Evolutionary conservation across 192 early-diverging fungal species (phyloP).

Genomic region (Coemansia sp.): DNA sequence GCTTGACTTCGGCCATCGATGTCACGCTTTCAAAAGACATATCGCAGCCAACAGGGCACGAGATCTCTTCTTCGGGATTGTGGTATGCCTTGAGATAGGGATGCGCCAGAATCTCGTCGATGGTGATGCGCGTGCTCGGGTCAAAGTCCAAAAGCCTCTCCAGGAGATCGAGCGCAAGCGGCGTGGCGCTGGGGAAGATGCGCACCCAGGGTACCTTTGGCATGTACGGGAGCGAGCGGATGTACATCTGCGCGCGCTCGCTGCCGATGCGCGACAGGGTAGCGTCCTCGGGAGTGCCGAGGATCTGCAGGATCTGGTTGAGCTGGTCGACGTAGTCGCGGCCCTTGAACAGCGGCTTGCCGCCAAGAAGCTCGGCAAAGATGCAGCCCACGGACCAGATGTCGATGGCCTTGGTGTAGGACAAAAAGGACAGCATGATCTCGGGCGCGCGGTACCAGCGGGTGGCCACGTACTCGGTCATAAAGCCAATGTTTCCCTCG

Average conservation of each 20-base stretch:
- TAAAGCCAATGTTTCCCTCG: slow-evolving; percentile 84
- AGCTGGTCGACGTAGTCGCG: slow-evolving; percentile 98
- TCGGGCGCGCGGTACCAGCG: slow-evolving; percentile 99
- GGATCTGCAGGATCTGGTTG: slow-evolving; percentile 91
- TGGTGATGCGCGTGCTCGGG: slow-evolving; percentile 86
- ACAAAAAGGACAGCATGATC: slow-evolving; percentile 96
- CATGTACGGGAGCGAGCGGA: slow-evolving; percentile 85
- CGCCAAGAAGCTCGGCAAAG: slow-evolving; percentile 94
- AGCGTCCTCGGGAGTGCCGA: slow-evolving; percentile 93
- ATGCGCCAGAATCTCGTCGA: slow-evolving; percentile 89
- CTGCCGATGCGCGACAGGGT: slow-evolving; percentile 85
- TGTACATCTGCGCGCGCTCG: slow-evolving; percentile 94
- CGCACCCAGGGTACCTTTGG: slow-evolving; percentile 81
- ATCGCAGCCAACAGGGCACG: slow-evolving; percentile 40
- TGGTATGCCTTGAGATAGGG: slow-evolving; percentile 93
- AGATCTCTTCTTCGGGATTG: slow-evolving; percentile 78
- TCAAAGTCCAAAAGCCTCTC: slow-evolving; percentile 89
- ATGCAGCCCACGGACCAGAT: slow-evolving; percentile 99
- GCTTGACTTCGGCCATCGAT: slow-evolving; percentile 50
- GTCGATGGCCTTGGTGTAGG: slow-evolving; percentile 98
- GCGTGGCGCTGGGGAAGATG: slow-evolving; percentile 82
- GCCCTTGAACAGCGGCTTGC: slow-evolving; percentile 93
- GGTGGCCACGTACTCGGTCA: slow-evolving; percentile 99
- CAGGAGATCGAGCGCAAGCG: slow-evolving; percentile 79
- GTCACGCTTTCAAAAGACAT: slow-evolving; percentile 47